A percentile compares a stretch with the other conserved stretches of the same genome.
These are phyloP conservation scores for Coprinopsis sp. DNA, from an alignment of 768 basidiomycete genomes.

Conservation along the genomic window DNA sequence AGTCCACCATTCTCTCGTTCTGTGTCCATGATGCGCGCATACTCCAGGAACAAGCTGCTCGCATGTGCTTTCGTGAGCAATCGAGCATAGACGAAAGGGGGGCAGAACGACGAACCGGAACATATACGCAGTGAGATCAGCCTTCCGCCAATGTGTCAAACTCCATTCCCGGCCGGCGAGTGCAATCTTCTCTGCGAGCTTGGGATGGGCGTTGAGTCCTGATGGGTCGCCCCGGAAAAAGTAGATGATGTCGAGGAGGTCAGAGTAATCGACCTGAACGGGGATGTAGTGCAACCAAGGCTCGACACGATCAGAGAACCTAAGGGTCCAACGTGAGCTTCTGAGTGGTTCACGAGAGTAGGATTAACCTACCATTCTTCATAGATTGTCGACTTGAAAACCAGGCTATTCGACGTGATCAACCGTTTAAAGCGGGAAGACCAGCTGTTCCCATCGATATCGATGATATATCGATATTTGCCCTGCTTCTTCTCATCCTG, in stretches of 20 bases:
- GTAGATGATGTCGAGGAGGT: constrained; percentile 63
- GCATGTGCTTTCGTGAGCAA: too few relatives aligned
- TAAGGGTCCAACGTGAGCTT: constrained; percentile 14
- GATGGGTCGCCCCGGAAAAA: constrained; percentile 66
- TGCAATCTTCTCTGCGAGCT: constrained; percentile 44
- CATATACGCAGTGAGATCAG: constrained; percentile 49
- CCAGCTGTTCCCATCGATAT: constrained; percentile 67
- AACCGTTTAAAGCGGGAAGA: constrained; percentile 64
- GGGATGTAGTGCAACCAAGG: constrained; percentile 78
- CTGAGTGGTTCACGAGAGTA: neutral
- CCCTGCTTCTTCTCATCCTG: constrained; percentile 46
- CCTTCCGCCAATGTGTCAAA: constrained; percentile 41
- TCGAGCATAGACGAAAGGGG: too few relatives aligned
- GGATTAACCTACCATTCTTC: constrained; percentile 56
- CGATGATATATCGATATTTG: constrained; percentile 25
- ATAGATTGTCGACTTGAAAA: constrained; percentile 69
- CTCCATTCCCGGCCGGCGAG: constrained; percentile 48
- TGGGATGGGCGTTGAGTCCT: constrained; percentile 53
- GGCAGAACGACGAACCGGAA: too few relatives aligned
- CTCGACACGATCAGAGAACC: constrained; percentile 52
- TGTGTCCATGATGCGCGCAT: neutral
- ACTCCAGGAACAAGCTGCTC: neutral
- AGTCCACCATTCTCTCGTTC: constrained; percentile 1
- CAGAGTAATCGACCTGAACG: constrained; percentile 55
- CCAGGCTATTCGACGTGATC: constrained; percentile 55